Percentiles rank a stretch among this genome's conserved stretches.
Evolutionary conservation across 2,329 filamentous ascomycete species (phyloP).

Genomic region (Monilinia laxa): DNA sequence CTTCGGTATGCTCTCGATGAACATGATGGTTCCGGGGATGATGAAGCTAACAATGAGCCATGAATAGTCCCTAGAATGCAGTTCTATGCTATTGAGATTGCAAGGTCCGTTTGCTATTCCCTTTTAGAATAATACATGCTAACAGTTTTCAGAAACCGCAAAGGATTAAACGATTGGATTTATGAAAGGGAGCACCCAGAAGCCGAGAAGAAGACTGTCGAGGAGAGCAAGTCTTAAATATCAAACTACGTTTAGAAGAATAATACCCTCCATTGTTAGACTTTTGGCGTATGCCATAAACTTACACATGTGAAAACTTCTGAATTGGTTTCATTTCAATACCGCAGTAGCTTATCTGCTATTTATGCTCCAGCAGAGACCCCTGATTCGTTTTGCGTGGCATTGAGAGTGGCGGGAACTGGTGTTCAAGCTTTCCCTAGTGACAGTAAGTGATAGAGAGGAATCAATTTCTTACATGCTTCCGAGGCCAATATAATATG

Average conservation of each 20-base stretch:
- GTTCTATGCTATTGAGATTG: constrained; percentile 77
- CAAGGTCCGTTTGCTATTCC: constrained; percentile 41
- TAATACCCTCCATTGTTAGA: not conserved
- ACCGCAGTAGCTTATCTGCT: not conserved
- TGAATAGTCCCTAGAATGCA: constrained; percentile 64
- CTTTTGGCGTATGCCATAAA: not conserved
- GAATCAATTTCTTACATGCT: not conserved
- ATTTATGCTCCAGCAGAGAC: not conserved
- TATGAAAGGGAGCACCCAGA: constrained; percentile 76
- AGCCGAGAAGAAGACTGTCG: constrained; percentile 36
- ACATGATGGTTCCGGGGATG: not conserved
- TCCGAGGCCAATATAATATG: not conserved
- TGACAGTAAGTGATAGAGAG: not conserved
- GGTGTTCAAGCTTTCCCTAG: not conserved
- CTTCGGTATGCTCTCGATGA: constrained; percentile 63
- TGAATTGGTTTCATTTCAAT: not conserved
- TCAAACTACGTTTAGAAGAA: not conserved
- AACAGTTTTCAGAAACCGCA: constrained; percentile 60
- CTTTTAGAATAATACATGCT: not conserved
- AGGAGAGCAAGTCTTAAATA: constrained; percentile 13
- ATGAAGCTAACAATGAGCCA: constrained; percentile 23
- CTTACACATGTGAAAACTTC: not conserved
- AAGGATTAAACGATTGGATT: constrained; percentile 94
- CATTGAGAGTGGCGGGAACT: not conserved
- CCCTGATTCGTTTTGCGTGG: not conserved